Conservation (phyloP, 2,329 filamentous ascomycete genomes). For the Chaetomium sp. region DNA sequence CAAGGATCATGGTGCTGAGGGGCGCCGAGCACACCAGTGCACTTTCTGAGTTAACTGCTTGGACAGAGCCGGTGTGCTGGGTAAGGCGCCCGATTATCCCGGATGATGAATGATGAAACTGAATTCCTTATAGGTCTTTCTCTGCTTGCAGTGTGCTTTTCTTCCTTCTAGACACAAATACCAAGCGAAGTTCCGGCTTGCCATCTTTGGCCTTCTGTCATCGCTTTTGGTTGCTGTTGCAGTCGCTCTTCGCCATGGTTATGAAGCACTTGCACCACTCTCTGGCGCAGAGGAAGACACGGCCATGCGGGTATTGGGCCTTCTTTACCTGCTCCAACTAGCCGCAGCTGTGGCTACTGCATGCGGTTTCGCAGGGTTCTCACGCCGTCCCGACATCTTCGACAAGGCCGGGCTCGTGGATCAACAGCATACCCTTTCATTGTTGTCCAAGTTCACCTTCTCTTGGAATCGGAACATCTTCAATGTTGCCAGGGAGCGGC, state of each 20-base stretch:
- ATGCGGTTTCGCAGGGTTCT: conserved; percentile 38
- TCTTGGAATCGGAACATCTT: conserved; percentile 42
- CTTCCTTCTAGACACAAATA: conserved; percentile 38
- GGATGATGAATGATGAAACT: background rate
- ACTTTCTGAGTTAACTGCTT: conserved; percentile 10
- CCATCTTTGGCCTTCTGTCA: conserved; percentile 36
- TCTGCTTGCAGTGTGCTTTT: conserved; percentile 38
- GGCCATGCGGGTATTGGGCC: conserved; percentile 22
- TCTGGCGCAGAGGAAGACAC: conserved; percentile 11
- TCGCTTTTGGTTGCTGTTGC: conserved; percentile 33
- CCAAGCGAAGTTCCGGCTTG: conserved; percentile 36
- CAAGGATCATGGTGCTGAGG: conserved; percentile 30
- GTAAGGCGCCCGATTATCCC: conserved; percentile 20
- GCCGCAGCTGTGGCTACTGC: conserved; percentile 31
- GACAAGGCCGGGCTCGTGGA: conserved; percentile 39
- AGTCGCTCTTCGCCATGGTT: conserved; percentile 37
- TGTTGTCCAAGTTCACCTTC: conserved; percentile 38
- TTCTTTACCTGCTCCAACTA: conserved; percentile 36
- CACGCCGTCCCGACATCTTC: conserved; percentile 42
- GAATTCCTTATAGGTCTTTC: conserved; percentile 28
- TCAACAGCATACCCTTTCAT: conserved; percentile 41
- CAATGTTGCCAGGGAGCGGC: conserved; percentile 36
- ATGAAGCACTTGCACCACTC: conserved; percentile 32
- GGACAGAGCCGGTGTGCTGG: conserved; percentile 29
- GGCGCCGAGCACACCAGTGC: background rate